Evolutionary conservation across 139 green algal species (phyloP).

Genomic region (Closterium sp.): DNA sequence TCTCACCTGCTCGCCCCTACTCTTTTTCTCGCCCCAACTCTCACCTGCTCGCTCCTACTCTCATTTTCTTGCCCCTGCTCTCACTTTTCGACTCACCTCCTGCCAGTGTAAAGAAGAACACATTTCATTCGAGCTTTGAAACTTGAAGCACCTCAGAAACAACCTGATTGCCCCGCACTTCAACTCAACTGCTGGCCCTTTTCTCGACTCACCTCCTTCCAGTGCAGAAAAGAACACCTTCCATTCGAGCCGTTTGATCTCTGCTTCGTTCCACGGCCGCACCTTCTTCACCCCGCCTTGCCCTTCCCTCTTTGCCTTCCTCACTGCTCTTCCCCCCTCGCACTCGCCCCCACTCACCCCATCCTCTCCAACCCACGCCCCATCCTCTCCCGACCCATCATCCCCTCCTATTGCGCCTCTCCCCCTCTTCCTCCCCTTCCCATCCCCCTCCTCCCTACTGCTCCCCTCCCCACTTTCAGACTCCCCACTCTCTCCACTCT

Average conservation of each 20-base stretch:
- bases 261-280: neutral
- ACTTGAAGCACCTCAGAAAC: too few species aligned
- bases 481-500: neutral
- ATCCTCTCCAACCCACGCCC: neutral
- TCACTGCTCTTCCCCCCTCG: neutral
- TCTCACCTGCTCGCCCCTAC: too few species aligned
- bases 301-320: neutral
- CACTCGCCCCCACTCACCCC: neutral
- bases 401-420: neutral
- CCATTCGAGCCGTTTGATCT: neutral
- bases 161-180: too few species aligned
- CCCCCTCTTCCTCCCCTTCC: neutral
- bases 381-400: neutral
- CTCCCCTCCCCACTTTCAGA: neutral
- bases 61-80: too few species aligned
- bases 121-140: too few species aligned
- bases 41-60: too few species aligned
- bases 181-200: neutral
- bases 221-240: neutral
- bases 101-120: neutral
- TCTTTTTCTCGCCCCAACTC: too few species aligned
- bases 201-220: neutral
- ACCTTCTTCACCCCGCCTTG: neutral
- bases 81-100: too few species aligned
- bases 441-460: neutral